Conservation (phyloP, 805 yeast species). For the Candida coquimbonensis region DNA sequence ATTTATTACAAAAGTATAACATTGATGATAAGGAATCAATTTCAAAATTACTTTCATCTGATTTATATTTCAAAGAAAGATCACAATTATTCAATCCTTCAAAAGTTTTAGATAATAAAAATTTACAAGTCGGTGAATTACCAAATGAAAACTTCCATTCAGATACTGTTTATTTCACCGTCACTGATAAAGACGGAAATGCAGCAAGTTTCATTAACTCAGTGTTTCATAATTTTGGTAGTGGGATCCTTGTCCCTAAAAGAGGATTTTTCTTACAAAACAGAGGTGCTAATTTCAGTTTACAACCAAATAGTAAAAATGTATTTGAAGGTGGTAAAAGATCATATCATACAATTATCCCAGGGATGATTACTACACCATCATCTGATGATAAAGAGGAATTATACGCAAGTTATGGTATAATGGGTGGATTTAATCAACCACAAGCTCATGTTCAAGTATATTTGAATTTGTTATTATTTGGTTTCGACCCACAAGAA, state of each 20-base stretch:
- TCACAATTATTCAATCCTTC: constrained; percentile 37
- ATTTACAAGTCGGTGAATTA: constrained; percentile 40
- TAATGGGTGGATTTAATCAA: constrained; percentile 85
- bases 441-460: constrained; percentile 84
- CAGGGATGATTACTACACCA: constrained; percentile 63
- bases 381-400: constrained; percentile 29
- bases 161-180: constrained; percentile 68
- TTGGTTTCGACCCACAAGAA: constrained; percentile 63
- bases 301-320: constrained; percentile 50
- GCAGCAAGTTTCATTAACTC: constrained; percentile 80
- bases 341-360: constrained; percentile 79
- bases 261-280: constrained; percentile 68
- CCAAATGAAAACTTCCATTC: constrained; percentile 52
- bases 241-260: constrained; percentile 57
- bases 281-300: constrained; percentile 70
- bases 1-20: constrained; percentile 25
- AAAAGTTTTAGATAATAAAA: constrained; percentile 34
- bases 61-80: constrained; percentile 41
- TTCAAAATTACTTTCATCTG: constrained; percentile 36
- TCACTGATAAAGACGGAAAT: constrained; percentile 60
- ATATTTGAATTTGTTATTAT: constrained; percentile 54
- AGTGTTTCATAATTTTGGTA: constrained; percentile 61
- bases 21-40: constrained; percentile 30
- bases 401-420: constrained; percentile 68
- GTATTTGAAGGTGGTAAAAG: constrained; percentile 62